Conservation (phyloP, 495 filamentous ascomycete genomes). For the Xylaria longipes region DNA sequence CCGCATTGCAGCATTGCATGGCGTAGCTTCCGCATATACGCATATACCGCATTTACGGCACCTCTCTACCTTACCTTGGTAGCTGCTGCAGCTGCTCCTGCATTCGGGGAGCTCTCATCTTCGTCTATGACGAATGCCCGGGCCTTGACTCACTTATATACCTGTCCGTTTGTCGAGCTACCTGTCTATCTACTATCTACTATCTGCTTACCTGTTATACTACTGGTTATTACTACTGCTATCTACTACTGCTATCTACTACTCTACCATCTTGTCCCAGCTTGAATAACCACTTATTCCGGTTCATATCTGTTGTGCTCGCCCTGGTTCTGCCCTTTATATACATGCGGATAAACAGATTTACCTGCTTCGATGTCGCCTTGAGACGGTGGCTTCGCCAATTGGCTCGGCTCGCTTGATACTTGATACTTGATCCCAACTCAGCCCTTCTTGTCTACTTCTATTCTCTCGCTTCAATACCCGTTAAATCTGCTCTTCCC, state of each 20-base stretch:
- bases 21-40: constrained; percentile 8
- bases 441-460: background rate
- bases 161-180: background rate
- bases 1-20: constrained; percentile 18
- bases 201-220: background rate
- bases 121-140: background rate
- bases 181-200: constrained; percentile 9
- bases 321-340: background rate
- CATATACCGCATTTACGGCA: background rate
- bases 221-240: background rate
- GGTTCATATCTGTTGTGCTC: background rate
- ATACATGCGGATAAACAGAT: background rate
- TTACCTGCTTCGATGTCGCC: constrained; percentile 14
- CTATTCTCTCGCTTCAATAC: constrained; percentile 31
- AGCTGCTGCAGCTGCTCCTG: constrained; percentile 19
- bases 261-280: background rate
- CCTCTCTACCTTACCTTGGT: background rate
- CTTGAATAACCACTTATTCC: background rate
- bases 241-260: background rate
- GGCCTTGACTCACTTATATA: background rate
- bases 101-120: constrained; percentile 2
- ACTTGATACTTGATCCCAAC: background rate
- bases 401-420: constrained; percentile 13
- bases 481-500: constrained; percentile 32
- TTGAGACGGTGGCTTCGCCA: constrained; percentile 13